Conservation (phyloP, 345 rosid genomes). For the Heritiera littoralis region DNA sequence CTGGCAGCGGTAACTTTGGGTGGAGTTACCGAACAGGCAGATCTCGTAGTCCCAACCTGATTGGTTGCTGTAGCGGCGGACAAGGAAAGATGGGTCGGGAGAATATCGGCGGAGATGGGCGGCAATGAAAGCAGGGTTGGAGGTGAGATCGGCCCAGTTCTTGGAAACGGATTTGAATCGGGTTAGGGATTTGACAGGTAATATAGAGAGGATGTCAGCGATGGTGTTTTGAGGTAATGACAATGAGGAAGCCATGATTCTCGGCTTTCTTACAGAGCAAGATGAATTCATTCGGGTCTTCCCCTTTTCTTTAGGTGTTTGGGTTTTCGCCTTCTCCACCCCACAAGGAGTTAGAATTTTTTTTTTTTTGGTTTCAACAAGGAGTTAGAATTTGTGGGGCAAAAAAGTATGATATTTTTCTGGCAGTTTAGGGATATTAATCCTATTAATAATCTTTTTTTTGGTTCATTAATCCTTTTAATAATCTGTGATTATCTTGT, state of each 20-base stretch:
- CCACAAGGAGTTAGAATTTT: background rate
- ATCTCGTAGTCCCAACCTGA: conserved; percentile 12
- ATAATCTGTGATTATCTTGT: too few species aligned
- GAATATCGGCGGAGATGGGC: conserved; percentile 37
- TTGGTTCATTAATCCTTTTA: background rate
- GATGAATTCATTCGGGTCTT: conserved; percentile 14
- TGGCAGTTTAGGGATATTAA: background rate
- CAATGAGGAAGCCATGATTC: background rate
- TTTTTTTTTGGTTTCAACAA: too few species aligned
- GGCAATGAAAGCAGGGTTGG: conserved; percentile 29
- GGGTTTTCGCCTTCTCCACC: background rate
- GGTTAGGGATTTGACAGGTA: conserved; percentile 40
- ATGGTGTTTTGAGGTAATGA: conserved; percentile 10
- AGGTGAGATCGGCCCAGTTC: conserved; percentile 30
- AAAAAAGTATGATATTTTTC: background rate
- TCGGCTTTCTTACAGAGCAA: conserved; percentile 13
- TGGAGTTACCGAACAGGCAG: background rate
- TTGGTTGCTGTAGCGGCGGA: conserved; percentile 31
- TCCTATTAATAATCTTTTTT: background rate
- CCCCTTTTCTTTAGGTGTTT: background rate
- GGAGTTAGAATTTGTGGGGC: background rate
- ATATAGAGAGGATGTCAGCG: conserved; percentile 33
- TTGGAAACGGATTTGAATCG: conserved; percentile 47
- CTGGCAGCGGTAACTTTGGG: background rate
- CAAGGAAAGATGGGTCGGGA: conserved; percentile 21